Evolutionary conservation across 2,329 filamentous ascomycete species (phyloP), one percentile per base, ranked within the genome.

Genomic region (Diaporthe citrichinensis): DNA sequence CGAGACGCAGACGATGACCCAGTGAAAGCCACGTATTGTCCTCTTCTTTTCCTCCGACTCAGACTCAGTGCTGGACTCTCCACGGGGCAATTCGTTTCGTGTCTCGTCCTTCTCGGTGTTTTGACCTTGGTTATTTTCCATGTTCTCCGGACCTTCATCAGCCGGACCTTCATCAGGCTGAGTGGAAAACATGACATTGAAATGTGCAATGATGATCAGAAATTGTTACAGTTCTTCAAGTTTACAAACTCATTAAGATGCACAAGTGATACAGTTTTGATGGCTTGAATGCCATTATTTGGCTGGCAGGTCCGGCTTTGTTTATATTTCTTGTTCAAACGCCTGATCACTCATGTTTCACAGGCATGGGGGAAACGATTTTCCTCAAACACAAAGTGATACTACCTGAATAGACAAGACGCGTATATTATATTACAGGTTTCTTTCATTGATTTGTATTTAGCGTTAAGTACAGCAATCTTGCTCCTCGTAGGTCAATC

Each of bases 1-100:
- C 4, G 68, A 25, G 6, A 77, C 17, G 44, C 69, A 72, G 34
- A 75, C 17, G 14, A 73, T 23, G 62, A 41, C 15, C 44, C 46
- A 68, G 28, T 46, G 62, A 15, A 68, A 53, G 44, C 44, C 44
- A 6, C 62, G 28, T 28, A 44, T 28, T 61, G 36, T n/a, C 14
- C 36, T 61, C 15, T 25, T 61, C 31, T 61, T 61, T 36, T 25
- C 34, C 23, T 25, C 58, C 7, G 31, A 14, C 34, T 61, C 58
- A 14, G 15, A 39, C 23, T 36, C 58, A 6, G 36, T 9, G 5
- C 20, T 61, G 23, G 58, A 61, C n/a, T 39, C 58, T 41, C 31
- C 58, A 12, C 25, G 31, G 31, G 20, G 58, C 7, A 12, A 15
- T n/a, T 61, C 58, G 3, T 61, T 15, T 15, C n/a, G 20, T 14